phyloP scores from a whole-genome alignment of 768 basidiomycete genomes.

The Termitomyces bulborhizus region DNA sequence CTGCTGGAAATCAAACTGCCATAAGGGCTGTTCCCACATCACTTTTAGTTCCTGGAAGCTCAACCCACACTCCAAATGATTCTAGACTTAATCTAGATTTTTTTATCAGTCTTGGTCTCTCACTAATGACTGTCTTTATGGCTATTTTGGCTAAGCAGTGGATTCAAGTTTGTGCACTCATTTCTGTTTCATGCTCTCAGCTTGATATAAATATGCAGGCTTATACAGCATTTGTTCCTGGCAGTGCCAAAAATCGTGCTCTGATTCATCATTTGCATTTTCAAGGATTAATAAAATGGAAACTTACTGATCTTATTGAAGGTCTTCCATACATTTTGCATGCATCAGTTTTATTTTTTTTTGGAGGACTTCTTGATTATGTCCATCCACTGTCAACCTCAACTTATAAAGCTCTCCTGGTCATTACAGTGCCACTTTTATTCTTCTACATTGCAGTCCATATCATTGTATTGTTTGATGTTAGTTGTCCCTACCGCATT shows the following conservation, averaged over 20 bases:
- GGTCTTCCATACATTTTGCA: background rate
- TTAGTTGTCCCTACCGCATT: background rate
- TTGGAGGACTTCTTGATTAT: background rate
- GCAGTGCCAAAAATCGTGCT: background rate
- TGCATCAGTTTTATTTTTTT: background rate
- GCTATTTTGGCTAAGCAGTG: background rate
- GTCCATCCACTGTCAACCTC: background rate
- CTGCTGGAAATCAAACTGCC: background rate
- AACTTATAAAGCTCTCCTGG: background rate
- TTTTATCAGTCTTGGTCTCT: background rate
- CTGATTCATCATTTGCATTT: background rate
- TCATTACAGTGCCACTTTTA: background rate
- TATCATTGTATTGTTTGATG: background rate
- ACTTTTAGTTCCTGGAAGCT: background rate
- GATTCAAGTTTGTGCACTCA: background rate
- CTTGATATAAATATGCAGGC: background rate
- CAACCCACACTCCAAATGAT: background rate
- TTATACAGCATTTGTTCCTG: background rate
- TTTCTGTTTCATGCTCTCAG: background rate
- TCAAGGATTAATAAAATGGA: background rate
- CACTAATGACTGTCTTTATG: background rate
- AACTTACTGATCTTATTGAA: background rate
- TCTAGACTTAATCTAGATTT: background rate
- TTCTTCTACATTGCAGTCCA: background rate
- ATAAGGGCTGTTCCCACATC: background rate